Percentiles rank a stretch among this genome's conserved stretches.
These are phyloP conservation scores for Teratosphaeria zuluensis DNA, from an alignment of 2,329 filamentous ascomycete species.

Conservation along the genomic window DNA sequence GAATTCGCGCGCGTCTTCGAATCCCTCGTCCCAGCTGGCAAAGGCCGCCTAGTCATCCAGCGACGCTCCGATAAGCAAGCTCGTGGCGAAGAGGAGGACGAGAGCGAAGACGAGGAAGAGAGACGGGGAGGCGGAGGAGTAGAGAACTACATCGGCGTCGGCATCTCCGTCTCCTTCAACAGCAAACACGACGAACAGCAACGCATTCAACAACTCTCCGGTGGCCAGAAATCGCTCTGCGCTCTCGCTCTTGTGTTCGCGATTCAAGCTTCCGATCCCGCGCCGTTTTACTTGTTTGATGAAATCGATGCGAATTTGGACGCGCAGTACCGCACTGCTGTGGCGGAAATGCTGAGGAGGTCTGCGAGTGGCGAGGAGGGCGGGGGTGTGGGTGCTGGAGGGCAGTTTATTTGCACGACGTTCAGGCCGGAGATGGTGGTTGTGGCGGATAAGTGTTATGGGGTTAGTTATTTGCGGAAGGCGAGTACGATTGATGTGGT, in stretches of 20 bases:
- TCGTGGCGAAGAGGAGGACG: constrained; percentile 35
- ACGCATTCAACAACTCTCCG: constrained; percentile 90
- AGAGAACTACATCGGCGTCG: constrained; percentile 93
- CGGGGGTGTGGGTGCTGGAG: constrained; percentile 26
- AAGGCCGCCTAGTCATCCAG: constrained; percentile 86
- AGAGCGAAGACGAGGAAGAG: constrained; percentile 31
- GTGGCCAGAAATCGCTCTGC: constrained; percentile 91
- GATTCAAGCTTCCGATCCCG: constrained; percentile 95
- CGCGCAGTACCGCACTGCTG: constrained; percentile 92
- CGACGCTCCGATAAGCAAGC: constrained; percentile 67
- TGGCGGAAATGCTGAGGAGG: constrained; percentile 73
- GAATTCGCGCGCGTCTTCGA: constrained; percentile 92
- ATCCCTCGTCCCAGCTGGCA: constrained; percentile 86
- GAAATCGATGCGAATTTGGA: constrained; percentile 98
- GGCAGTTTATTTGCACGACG: constrained; percentile 94
- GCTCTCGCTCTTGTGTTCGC: constrained; percentile 97
- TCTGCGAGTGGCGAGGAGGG: constrained; percentile 23
- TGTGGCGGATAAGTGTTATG: constrained; percentile 95
- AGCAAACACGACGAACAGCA: constrained; percentile 98
- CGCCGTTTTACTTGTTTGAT: constrained; percentile 97
- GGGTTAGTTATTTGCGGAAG: constrained; percentile 85
- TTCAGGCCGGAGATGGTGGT: constrained; percentile 94
- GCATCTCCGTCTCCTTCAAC: constrained; percentile 97
- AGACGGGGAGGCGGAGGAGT: constrained; percentile 42
- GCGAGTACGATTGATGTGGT: constrained; percentile 91